Base-by-base conservation (phyloP, 352 stramenopile species). In the Blastocystis hominis region DNA sequence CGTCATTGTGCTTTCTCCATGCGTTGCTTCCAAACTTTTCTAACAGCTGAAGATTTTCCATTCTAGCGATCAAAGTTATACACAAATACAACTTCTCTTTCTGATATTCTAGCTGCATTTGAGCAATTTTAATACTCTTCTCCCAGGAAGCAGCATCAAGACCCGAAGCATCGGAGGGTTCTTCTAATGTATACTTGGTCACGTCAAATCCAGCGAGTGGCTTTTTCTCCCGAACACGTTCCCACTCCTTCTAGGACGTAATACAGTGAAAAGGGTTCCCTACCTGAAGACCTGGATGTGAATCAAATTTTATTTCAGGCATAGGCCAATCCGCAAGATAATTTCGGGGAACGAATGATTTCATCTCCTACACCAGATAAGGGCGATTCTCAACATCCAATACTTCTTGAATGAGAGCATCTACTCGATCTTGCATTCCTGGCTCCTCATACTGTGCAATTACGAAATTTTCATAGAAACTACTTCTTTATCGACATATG, bases 21-120 rank as follows among this genome's bases (percentile, higher is more conserved):
- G 70, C 70, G 42, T 80, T 80, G 50, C 55, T 80, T 7, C 70
- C 70, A 70, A 70, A 80, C 55, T 80, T 61, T 34, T 80, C 70
- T n/a, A 80, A 61, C 34, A 80, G 24, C 42, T 80, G 9, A 17
- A 80, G 10, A 50, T 80, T 80, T 34, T 68, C 55, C 36, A 80
- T 15, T 61, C 70, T 80, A 80, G 20, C 9, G 34, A 46, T 4
- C 10, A 30, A 30, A 15, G 30, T 15, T 13, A 15, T 5, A 30
- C 7, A 20, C 34, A n/a, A 64, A 7, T 40, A 20, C 34, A 17
- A 80, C 70, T 80, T 80, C 5, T 62, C 50, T 61, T 70, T 80
- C 55, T 80, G 70, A 30, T 80, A 68, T n/a, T 80, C 70, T n/a
- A 80, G 34, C 40, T 80, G 70, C n/a, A 68, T 44, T 4, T 64